Evolutionary conservation across 2,329 filamentous ascomycete genomes (phyloP).

Genomic region (Paraphoma chrysanthemicola): DNA sequence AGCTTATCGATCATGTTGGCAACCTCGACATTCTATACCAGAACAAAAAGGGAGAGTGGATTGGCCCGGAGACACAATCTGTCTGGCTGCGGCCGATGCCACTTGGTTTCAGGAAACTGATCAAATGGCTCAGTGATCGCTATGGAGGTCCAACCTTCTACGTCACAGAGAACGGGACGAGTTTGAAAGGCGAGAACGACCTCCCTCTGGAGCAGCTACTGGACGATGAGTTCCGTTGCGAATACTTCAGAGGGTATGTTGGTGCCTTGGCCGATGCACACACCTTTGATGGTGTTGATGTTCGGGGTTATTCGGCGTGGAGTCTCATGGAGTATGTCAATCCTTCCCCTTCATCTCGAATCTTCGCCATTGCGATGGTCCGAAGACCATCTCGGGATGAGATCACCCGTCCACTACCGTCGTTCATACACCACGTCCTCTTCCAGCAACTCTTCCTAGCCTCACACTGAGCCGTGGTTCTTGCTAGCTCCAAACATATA

Average conservation of each 20-base stretch:
- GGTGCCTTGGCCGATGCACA: slow-evolving; percentile 77
- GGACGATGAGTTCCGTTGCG: slow-evolving; percentile 79
- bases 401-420: neutral
- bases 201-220: slow-evolving; percentile 73
- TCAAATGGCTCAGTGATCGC: slow-evolving; percentile 65
- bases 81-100: slow-evolving; percentile 81
- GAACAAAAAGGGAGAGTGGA: slow-evolving; percentile 74
- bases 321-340: slow-evolving; percentile 76
- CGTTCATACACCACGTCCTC: neutral
- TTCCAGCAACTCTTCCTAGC: neutral
- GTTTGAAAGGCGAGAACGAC: slow-evolving; percentile 82
- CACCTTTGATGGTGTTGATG: slow-evolving; percentile 75
- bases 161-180: slow-evolving; percentile 89
- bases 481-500: slow-evolving; percentile 17
- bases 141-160: slow-evolving; percentile 81
- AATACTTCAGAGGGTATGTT: slow-evolving; percentile 82
- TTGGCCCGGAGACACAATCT: slow-evolving; percentile 83
- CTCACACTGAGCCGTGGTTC: slow-evolving; percentile 2
- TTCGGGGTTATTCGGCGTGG: slow-evolving; percentile 84
- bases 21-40: slow-evolving; percentile 76
- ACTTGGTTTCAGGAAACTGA: slow-evolving; percentile 75
- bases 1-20: slow-evolving; percentile 73
- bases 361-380: slow-evolving; percentile 1
- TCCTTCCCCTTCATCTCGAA: slow-evolving; percentile 14
- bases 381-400: neutral